These are phyloP conservation scores for Cochlearia excelsa DNA, from an alignment of 345 rosid genomes.

Conservation along the genomic window DNA sequence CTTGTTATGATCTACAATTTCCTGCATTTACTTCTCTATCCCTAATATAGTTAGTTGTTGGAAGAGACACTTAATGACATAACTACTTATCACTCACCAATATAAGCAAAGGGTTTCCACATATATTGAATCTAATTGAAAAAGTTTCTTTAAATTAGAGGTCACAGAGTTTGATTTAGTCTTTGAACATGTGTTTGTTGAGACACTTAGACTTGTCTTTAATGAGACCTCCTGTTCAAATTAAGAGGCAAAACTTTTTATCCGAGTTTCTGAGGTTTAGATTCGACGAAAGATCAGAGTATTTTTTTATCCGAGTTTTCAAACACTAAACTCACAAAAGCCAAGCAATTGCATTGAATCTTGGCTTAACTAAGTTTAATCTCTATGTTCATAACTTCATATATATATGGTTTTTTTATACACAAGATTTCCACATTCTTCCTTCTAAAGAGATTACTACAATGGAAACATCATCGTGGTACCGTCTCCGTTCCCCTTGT, in stretches of 20 bases:
- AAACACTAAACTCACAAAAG: slow-evolving; percentile 11
- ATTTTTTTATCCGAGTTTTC: neutral
- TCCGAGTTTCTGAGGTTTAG: slow-evolving; percentile 8
- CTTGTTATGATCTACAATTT: slow-evolving; percentile 21
- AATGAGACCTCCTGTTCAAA: neutral
- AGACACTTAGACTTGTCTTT: neutral
- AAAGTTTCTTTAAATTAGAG: slow-evolving; percentile 21
- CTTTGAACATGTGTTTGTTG: slow-evolving; percentile 17
- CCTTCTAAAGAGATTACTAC: slow-evolving; percentile 92
- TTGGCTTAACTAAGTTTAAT: neutral
- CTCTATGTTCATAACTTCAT: slow-evolving; percentile 31
- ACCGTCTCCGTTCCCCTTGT: slow-evolving; percentile 89
- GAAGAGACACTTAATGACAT: slow-evolving; percentile 18
- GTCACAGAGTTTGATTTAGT: slow-evolving; percentile 25
- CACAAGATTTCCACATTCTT: slow-evolving; percentile 98
- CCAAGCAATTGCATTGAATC: slow-evolving; percentile 8
- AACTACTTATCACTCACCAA: slow-evolving; percentile 21
- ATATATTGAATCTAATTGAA: slow-evolving; percentile 16
- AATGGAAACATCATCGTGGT: slow-evolving; percentile 90
- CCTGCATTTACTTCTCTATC: slow-evolving; percentile 38
- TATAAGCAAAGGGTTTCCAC: slow-evolving; percentile 30
- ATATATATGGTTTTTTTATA: slow-evolving; percentile 40
- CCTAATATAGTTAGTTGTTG: slow-evolving; percentile 36
- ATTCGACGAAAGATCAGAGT: slow-evolving; percentile 17
- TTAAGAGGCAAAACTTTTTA: slow-evolving; percentile 32